Evolutionary conservation across 2,329 filamentous ascomycete species (phyloP), one percentile per base, ranked within the genome.

Genomic region (Mariannaea elegans): DNA sequence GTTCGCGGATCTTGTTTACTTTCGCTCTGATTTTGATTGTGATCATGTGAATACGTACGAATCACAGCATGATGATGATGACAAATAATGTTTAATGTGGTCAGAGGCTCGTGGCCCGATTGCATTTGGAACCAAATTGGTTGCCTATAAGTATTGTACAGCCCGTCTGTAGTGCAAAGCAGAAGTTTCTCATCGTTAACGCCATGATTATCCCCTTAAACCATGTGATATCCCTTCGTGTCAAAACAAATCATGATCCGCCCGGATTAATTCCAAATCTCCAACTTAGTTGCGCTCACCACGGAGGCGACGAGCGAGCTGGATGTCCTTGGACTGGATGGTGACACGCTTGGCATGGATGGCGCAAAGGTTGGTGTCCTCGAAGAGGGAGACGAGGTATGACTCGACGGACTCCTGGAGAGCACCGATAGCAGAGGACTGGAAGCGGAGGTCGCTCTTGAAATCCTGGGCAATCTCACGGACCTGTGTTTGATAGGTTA

Each of bases 311-410:
- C 95, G 91, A 75, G 94, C 94, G 49, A 98, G 89, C 83, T 98
- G 94, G 77, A 98, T 97, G 74, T 97, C 94, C 87, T 97, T 97
- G 69, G 89, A 90, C 82, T 94, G 94, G 82, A 98, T 98, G 76
- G 94, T 98, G 76, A 98, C 95, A 84, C 95, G 93, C 89, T 98
- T 98, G 82, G 95, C 94, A 83, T 98, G 95, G 80, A 98, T 97
- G 76, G 95, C 94, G 83, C 94, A 98, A 52, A 97, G 84, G 85
- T 98, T 98, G 83, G 94, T 97, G 78, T 98, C 94, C 82, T 98
- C 94, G 74, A 98, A 98, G 68, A 98, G 90, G 42, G 94, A 97
- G 81, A 98, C 94, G 74, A 99, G 91, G 84, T 97, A 98, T 2
- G 95, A 97, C 86, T 99, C 95, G 69, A 97, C 94, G 55, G 95